phyloP scores from a whole-genome alignment of 805 yeast species.

The Starmerella bombi region DNA sequence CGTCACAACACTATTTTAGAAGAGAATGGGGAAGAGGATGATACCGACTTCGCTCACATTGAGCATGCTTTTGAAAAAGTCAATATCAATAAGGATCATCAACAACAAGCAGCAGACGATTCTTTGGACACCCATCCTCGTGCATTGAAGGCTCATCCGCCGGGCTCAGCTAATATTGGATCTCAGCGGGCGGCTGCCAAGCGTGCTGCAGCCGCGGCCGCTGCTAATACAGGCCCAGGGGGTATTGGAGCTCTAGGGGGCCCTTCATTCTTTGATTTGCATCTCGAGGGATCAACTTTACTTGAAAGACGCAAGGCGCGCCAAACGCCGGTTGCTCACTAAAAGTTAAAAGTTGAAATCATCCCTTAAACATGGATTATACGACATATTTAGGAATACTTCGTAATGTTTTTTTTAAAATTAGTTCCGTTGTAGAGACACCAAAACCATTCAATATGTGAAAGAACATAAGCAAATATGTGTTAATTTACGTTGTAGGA shows the following conservation, averaged over 20 bases:
- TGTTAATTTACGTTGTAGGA: background rate
- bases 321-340: slow-evolving; percentile 12
- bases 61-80: slow-evolving; percentile 14
- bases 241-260: background rate
- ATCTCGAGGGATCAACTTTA: slow-evolving; percentile 50
- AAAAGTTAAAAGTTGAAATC: no score
- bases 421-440: no score
- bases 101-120: no score
- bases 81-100: background rate
- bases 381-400: no score
- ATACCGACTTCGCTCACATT: slow-evolving; percentile 15
- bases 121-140: background rate
- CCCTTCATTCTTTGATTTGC: slow-evolving; percentile 38
- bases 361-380: no score
- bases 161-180: slow-evolving; percentile 5
- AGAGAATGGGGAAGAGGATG: slow-evolving; percentile 29
- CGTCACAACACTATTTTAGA: slow-evolving; percentile 20
- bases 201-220: slow-evolving; percentile 6
- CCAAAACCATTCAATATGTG: no score
- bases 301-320: slow-evolving; percentile 34
- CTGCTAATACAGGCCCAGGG: background rate
- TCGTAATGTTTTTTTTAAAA: no score
- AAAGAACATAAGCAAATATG: background rate
- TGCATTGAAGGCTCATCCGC: background rate
- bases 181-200: slow-evolving; percentile 17